Evolutionary conservation across 495 filamentous ascomycete genomes (phyloP).

Genomic region (Penicillium goetzii): DNA sequence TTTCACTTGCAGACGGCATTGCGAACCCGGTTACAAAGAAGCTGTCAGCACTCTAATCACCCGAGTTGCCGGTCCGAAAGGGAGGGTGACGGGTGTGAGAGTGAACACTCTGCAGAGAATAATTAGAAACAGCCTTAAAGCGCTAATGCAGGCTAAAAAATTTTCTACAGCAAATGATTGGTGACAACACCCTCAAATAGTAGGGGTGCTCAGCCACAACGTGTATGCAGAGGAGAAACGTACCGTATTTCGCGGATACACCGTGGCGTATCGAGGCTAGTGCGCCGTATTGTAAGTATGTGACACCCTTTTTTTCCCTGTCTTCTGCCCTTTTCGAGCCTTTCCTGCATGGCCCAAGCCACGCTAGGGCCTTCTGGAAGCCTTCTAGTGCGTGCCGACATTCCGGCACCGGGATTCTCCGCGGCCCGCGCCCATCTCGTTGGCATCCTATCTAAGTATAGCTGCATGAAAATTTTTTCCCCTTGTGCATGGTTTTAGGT

Average conservation of each 20-base stretch:
- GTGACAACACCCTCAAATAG: background rate
- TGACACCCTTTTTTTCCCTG: no score
- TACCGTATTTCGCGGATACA: slow-evolving; percentile 17
- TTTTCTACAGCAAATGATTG: slow-evolving; percentile 25
- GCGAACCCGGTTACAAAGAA: background rate
- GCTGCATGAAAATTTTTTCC: slow-evolving; percentile 10
- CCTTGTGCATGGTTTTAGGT: background rate
- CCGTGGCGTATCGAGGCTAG: slow-evolving; percentile 16
- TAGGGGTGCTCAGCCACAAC: slow-evolving; percentile 9
- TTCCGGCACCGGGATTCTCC: slow-evolving; percentile 27
- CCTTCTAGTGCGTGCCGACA: slow-evolving; percentile 27
- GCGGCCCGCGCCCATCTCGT: background rate
- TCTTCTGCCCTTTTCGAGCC: background rate
- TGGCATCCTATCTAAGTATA: slow-evolving; percentile 2
- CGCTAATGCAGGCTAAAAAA: slow-evolving; percentile 24
- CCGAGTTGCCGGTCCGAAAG: slow-evolving; percentile 4
- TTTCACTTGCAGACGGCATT: background rate
- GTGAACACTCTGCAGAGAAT: slow-evolving; percentile 11
- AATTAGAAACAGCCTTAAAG: slow-evolving; percentile 16
- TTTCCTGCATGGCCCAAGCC: slow-evolving; percentile 9
- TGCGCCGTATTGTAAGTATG: slow-evolving; percentile 9
- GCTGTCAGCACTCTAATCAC: slow-evolving; percentile 27
- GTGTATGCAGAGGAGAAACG: background rate
- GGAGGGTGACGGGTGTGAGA: background rate
- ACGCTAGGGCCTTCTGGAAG: slow-evolving; percentile 21